A percentile compares a stretch with the other conserved stretches of the same genome.
These are phyloP conservation scores for Carex pumila DNA, from an alignment of 176 grass and related monocot species.

Conservation along the genomic window DNA sequence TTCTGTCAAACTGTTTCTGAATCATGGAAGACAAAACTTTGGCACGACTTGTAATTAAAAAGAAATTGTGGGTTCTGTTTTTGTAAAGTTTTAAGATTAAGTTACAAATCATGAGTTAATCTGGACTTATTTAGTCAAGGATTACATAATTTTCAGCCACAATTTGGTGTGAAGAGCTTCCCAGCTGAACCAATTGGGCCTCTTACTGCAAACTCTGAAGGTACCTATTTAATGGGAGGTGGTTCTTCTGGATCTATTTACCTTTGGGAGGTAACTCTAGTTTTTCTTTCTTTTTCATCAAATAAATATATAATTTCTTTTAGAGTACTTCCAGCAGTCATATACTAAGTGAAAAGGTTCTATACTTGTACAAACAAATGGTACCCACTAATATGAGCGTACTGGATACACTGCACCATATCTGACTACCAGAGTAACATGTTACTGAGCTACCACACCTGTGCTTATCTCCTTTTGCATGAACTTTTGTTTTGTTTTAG, in stretches of 20 bases:
- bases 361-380: background rate
- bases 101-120: background rate
- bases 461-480: background rate
- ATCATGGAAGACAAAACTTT: background rate
- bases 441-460: background rate
- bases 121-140: background rate
- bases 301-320: background rate
- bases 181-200: constrained; percentile 67
- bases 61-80: background rate
- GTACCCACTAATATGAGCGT: background rate
- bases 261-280: constrained; percentile 66
- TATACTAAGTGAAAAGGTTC: background rate
- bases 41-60: background rate
- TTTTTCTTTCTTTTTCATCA: background rate
- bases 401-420: background rate
- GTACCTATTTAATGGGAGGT: constrained; percentile 73
- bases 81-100: background rate
- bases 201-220: constrained; percentile 61
- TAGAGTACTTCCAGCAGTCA: background rate
- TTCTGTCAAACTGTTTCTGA: background rate
- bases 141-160: constrained; percentile 43
- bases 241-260: constrained; percentile 57
- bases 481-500: background rate
- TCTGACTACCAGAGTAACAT: background rate
- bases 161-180: constrained; percentile 75